Base-by-base conservation (phyloP, 2,329 filamentous ascomycete genomes). In the Decorospora gaudefroyi region DNA sequence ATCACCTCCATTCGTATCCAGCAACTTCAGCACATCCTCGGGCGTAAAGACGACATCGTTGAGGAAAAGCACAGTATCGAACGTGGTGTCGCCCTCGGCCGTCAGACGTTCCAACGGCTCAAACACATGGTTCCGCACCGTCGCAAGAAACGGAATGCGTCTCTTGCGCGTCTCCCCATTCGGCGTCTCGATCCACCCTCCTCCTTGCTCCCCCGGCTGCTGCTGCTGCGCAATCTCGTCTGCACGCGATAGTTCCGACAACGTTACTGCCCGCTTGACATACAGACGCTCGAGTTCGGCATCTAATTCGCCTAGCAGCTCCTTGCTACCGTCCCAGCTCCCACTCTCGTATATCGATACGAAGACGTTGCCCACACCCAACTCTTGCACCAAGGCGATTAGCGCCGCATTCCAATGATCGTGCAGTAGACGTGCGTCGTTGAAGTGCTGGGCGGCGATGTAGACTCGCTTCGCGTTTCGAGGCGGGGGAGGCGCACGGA, bases 401-500 rank as follows among this genome's bases (percentile, higher is more conserved):
- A 89, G 72, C 0, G 82, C 82, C 4, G 75, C 68, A 50, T 77
- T 83, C 85, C 86, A 89, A 55, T 84, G 77, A 4, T 73, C 72
- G 6, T 79, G 76, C 2, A 89, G 74, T 16, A 87, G 72, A 1
- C 65, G 62, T 46, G 79, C 85, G 51, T 81, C 81, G 58, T 86
- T 88, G 77, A 84, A 87, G 60, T 87, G 84, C 62, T 85, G 81
- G 49, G 80, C 81, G 4, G 84, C 81, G 48, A 90, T 86, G 70
- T 82, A 89, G 49, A 89, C 78, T 30, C 63, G 60, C 37, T 60
- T 59, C 11, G 49, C 33, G 17, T 59, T 64, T 4, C 37, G 53
- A 2, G 55, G 55, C 10, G 53, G 57, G 11, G 51, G 43, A 9
- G 43, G 23, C 2, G 41, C 33, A 8, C 44, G 46, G 9, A 43